Conservation (phyloP, 73 alveolate genomes). For the Durusdinium trenchii region DNA sequence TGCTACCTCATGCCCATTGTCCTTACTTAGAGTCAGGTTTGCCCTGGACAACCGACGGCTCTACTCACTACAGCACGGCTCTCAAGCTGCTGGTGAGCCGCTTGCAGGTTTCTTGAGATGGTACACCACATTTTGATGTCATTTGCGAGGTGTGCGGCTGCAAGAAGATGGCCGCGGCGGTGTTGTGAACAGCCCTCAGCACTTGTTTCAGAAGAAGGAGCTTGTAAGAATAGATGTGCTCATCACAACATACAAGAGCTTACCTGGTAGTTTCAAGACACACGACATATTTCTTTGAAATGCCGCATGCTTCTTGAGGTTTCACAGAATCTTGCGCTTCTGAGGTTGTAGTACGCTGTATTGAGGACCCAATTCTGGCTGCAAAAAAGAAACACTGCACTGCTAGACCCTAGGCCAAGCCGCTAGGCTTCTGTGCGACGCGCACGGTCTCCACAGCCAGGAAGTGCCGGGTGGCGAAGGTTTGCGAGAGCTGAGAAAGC, state of each 20-base stretch:
- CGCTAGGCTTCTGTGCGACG: too few species aligned
- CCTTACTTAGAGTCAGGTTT: conserved; percentile 43
- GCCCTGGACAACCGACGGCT: conserved; percentile 95
- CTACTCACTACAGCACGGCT: conserved; percentile 49
- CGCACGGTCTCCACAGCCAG: not conserved
- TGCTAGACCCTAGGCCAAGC: not conserved
- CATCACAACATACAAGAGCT: too few species aligned
- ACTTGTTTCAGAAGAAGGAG: not conserved
- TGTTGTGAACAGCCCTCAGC: conserved; percentile 50
- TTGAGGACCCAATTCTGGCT: conserved; percentile 81
- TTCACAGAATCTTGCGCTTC: not conserved
- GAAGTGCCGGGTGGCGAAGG: conserved; percentile 92
- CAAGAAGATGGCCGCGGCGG: conserved; percentile 83
- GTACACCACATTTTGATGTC: not conserved
- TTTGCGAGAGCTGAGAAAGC: conserved; percentile 81
- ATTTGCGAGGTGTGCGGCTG: conserved; percentile 67
- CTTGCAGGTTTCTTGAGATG: not conserved
- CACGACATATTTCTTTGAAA: not conserved
- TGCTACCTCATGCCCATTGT: too few species aligned
- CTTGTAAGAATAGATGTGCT: too few species aligned
- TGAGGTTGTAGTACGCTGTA: conserved; percentile 88
- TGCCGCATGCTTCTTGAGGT: not conserved
- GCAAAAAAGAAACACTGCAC: too few species aligned
- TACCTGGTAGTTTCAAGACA: too few species aligned
- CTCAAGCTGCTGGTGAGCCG: not conserved